Percentiles rank a stretch among this genome's conserved stretches.
Conservation (phyloP, 2,329 filamentous ascomycete species). For the Clonostachys byssicola region DNA sequence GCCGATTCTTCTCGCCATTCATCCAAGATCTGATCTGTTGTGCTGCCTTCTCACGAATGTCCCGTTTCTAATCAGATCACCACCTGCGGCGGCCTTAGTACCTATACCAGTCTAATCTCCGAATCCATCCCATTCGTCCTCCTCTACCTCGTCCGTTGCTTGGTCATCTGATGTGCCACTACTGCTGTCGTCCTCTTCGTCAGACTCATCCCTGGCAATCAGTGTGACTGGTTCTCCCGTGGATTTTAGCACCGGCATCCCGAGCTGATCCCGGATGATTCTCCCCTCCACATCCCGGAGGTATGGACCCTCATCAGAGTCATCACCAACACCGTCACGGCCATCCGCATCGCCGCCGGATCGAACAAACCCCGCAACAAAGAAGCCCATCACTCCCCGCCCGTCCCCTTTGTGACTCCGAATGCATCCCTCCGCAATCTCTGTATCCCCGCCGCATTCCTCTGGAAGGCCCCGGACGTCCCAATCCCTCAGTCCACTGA, state of each 20-base stretch:
- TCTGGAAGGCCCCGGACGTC: constrained; percentile 55
- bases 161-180: constrained; percentile 8
- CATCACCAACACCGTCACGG: constrained; percentile 1
- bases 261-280: constrained; percentile 36
- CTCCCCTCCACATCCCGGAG: constrained; percentile 50
- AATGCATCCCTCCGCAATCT: constrained; percentile 71
- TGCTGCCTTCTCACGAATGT: no score
- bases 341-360: constrained; percentile 8
- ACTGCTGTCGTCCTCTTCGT: constrained; percentile 13
- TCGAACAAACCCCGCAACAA: constrained; percentile 77
- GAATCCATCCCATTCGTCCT: constrained; percentile 26
- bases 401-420: constrained; percentile 77
- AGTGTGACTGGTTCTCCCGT: constrained; percentile 23
- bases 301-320: constrained; percentile 39
- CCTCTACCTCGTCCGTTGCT: constrained; percentile 8
- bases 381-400: constrained; percentile 90
- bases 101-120: constrained; percentile 9
- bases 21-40: no score
- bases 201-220: constrained; percentile 8
- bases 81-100: no score
- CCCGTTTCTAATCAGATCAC: no score
- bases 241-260: constrained; percentile 28
- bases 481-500: constrained; percentile 74
- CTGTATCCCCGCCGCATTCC: constrained; percentile 41
- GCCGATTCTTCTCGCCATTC: no score